Conservation (phyloP, 2,329 filamentous ascomycete species). For the Lachnellula subtilissima region DNA sequence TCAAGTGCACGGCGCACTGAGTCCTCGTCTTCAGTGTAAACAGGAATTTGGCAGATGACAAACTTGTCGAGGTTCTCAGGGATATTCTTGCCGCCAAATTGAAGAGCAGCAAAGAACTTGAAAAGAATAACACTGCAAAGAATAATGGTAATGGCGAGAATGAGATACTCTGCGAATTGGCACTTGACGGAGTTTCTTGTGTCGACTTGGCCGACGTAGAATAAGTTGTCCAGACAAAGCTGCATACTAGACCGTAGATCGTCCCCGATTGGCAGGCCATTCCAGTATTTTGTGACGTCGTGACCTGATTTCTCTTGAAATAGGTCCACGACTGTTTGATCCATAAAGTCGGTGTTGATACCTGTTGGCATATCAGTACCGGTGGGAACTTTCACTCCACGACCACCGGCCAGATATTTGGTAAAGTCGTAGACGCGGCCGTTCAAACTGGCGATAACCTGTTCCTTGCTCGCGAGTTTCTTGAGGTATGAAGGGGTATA, state of each 20-base stretch:
- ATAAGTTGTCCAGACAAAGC: slow-evolving; percentile 85
- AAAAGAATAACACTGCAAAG: slow-evolving; percentile 80
- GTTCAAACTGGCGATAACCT: slow-evolving; percentile 73
- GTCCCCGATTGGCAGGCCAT: slow-evolving; percentile 57
- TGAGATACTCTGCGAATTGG: slow-evolving; percentile 82
- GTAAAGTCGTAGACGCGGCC: slow-evolving; percentile 84
- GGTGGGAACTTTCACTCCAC: slow-evolving; percentile 52
- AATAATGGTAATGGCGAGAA: slow-evolving; percentile 77
- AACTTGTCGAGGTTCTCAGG: slow-evolving; percentile 98
- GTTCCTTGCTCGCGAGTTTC: slow-evolving; percentile 57
- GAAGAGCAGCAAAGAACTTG: slow-evolving; percentile 95
- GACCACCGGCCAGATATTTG: slow-evolving; percentile 72
- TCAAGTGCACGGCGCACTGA: slow-evolving; percentile 95
- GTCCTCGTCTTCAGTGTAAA: slow-evolving; percentile 97
- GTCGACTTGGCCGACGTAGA: slow-evolving; percentile 88
- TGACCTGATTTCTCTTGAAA: slow-evolving; percentile 72
- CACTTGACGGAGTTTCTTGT: slow-evolving; percentile 83
- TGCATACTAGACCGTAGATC: slow-evolving; percentile 63
- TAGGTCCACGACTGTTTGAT: slow-evolving; percentile 63
- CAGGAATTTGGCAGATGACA: slow-evolving; percentile 94
- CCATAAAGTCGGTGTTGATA: slow-evolving; percentile 74
- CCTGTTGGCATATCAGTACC: slow-evolving; percentile 45
- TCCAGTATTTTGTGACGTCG: slow-evolving; percentile 82
- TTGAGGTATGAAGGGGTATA: slow-evolving; percentile 75
- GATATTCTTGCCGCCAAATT: slow-evolving; percentile 85